Evolutionary conservation across 306 rosid species (phyloP).

Genomic region (Benincasa hispida): DNA sequence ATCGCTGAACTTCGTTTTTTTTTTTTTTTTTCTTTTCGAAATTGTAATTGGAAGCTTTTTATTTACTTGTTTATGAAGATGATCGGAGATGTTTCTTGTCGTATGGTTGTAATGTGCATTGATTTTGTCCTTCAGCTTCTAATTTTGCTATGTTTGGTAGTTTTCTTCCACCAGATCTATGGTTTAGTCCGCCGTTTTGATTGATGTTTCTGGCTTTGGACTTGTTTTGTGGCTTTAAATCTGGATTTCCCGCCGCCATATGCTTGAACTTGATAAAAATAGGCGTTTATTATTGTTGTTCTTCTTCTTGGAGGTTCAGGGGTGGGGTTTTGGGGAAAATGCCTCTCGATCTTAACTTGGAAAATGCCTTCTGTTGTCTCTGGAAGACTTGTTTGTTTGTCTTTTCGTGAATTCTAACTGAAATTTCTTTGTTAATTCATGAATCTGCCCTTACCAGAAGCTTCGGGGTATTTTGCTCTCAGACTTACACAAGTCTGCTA

Average conservation of each 20-base stretch:
- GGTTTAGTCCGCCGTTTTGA: not conserved
- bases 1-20: not conserved
- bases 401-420: not conserved
- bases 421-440: not conserved
- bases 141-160: not conserved
- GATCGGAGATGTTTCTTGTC: not conserved
- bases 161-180: slow-evolving; percentile 3
- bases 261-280: not conserved
- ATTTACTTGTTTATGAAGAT: not conserved
- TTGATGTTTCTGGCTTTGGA: not conserved
- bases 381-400: not conserved
- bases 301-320: not conserved
- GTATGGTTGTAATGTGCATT: not conserved
- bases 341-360: not conserved
- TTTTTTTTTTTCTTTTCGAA: not conserved
- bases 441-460: not conserved
- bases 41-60: not conserved
- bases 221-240: not conserved
- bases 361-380: not conserved
- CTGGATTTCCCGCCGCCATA: not conserved
- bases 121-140: not conserved
- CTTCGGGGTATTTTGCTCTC: not conserved
- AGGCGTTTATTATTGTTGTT: not conserved
- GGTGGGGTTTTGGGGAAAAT: not conserved
- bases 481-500: not conserved